phyloP scores from a whole-genome alignment of 768 basidiomycete genomes.

The Boletus sensibilis region DNA sequence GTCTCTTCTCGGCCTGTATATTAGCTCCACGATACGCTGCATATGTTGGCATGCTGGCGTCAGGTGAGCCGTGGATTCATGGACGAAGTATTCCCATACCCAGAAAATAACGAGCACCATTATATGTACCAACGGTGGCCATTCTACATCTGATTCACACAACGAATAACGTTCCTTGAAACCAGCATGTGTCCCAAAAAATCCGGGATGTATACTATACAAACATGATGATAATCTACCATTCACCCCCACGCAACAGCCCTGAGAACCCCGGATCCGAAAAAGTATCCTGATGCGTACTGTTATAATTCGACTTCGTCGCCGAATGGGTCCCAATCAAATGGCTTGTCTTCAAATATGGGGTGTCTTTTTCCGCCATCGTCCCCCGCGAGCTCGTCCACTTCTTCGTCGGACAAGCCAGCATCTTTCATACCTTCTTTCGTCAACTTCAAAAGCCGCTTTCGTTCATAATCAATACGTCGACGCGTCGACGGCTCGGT shows the following conservation, averaged over 20 bases:
- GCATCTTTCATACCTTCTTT: constrained; percentile 30
- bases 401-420: constrained; percentile 25
- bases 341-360: constrained; percentile 30
- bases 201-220: constrained; percentile 4
- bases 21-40: too few relatives aligned
- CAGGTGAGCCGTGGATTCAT: too few relatives aligned
- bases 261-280: neutral
- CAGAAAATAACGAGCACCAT: neutral
- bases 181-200: neutral
- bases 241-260: neutral
- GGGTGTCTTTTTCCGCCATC: constrained; percentile 16
- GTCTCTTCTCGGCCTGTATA: too few relatives aligned
- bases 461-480: constrained; percentile 32
- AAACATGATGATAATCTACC: constrained; percentile 9
- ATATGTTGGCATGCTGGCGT: too few relatives aligned
- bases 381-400: constrained; percentile 17
- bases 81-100: neutral
- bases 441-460: constrained; percentile 28
- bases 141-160: too few relatives aligned
- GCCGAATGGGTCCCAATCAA: constrained; percentile 32
- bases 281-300: neutral
- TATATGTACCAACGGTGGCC: neutral
- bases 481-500: constrained; percentile 25
- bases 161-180: neutral
- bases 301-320: constrained; percentile 27